Conservation (phyloP, 108 stramenopile species). For the Fragilaria radians region DNA sequence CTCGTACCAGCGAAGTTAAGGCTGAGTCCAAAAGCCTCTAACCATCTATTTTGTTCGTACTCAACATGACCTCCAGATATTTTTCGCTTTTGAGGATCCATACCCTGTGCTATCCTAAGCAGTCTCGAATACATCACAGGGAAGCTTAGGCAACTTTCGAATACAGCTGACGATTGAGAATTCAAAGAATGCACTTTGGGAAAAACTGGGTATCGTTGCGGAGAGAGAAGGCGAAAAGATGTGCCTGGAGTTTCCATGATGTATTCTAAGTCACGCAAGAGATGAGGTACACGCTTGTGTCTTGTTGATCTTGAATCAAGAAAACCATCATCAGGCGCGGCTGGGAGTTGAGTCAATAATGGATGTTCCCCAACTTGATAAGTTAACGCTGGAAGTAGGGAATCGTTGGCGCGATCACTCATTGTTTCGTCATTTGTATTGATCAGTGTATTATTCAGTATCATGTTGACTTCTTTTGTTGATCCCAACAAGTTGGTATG, state of each 20-base stretch:
- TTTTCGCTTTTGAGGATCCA: conserved; percentile 82
- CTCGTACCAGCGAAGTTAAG: conserved; percentile 76
- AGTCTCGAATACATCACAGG: conserved; percentile 66
- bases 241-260: conserved; percentile 87
- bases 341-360: conserved; percentile 54
- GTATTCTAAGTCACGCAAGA: conserved; percentile 86
- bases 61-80: conserved; percentile 85
- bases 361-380: conserved; percentile 81
- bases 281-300: conserved; percentile 79
- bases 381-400: conserved; percentile 43
- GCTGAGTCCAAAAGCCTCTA: conserved; percentile 76
- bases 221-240: conserved; percentile 54
- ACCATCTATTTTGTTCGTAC: conserved; percentile 80
- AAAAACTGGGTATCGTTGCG: conserved; percentile 31
- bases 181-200: conserved; percentile 30
- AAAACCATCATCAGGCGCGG: conserved; percentile 84
- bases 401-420: conserved; percentile 21
- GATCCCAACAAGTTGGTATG: conserved; percentile 81
- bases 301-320: conserved; percentile 76
- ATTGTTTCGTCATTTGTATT: conserved; percentile 31
- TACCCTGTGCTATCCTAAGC: conserved; percentile 75
- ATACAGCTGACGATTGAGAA: conserved; percentile 17
- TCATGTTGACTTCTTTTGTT: conserved; percentile 67
- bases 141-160: conserved; percentile 35
- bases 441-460: conserved; percentile 39